Percentiles rank a stretch among this genome's conserved stretches.
phyloP scores from a whole-genome alignment of 495 filamentous ascomycete genomes.

The Parathielavia hyrcaniae region DNA sequence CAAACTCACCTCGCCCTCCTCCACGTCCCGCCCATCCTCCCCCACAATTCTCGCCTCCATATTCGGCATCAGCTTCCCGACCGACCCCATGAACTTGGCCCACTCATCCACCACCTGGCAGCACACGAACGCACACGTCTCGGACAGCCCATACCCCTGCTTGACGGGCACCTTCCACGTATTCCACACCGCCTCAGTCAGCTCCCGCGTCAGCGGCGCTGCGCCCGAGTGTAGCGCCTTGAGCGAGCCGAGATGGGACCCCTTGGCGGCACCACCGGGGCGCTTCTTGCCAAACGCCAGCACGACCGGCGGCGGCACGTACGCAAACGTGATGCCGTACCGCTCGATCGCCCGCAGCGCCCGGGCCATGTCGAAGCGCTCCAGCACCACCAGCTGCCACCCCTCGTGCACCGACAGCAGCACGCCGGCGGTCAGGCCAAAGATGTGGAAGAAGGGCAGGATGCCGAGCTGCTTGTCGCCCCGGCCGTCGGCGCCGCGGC shows the following conservation, averaged over 20 bases:
- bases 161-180: conserved; percentile 67
- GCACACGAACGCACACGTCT: conserved; percentile 49
- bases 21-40: conserved; percentile 53
- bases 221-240: conserved; percentile 86
- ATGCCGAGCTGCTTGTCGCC: conserved; percentile 73
- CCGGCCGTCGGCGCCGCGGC: conserved; percentile 54
- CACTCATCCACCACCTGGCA: conserved; percentile 69
- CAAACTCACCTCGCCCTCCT: conserved; percentile 38
- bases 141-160: conserved; percentile 54
- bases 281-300: conserved; percentile 79
- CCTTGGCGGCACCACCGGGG: conserved; percentile 60
- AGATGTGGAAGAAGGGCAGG: conserved; percentile 91
- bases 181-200: conserved; percentile 70
- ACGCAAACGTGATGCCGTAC: conserved; percentile 67
- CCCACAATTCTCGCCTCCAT: conserved; percentile 78
- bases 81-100: conserved; percentile 68
- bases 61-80: conserved; percentile 74
- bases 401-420: conserved; percentile 54
- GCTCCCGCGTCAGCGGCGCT: conserved; percentile 76
- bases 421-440: conserved; percentile 44
- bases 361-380: conserved; percentile 73
- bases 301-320: conserved; percentile 80
- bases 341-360: conserved; percentile 73
- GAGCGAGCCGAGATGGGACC: conserved; percentile 74
- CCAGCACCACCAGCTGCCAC: conserved; percentile 65